These are phyloP conservation scores for Oryza rufipogon DNA, from an alignment of 176 grass and related monocot genomes.

Conservation along the genomic window DNA sequence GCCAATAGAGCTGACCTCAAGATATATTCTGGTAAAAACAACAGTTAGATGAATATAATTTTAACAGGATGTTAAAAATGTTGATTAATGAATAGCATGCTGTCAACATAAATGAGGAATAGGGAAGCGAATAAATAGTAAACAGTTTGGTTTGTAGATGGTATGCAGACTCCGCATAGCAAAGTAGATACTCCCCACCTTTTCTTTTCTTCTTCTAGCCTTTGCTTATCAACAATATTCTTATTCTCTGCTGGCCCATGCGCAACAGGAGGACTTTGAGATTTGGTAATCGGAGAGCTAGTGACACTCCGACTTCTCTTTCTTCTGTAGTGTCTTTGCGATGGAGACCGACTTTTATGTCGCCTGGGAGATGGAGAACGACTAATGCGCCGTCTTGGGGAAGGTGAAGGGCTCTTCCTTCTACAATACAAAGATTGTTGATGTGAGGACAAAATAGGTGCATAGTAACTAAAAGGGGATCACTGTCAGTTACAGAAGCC, in stretches of 20 bases:
- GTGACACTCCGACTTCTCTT: conserved; percentile 70
- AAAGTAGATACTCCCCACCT: conserved; percentile 75
- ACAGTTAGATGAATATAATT: conserved; percentile 45
- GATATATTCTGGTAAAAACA: conserved; percentile 33
- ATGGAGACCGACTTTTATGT: conserved; percentile 58
- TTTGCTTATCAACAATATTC: conserved; percentile 75
- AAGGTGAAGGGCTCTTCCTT: conserved; percentile 85
- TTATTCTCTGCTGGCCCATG: conserved; percentile 54
- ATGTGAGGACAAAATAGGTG: conserved; percentile 33
- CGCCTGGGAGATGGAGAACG: conserved; percentile 59
- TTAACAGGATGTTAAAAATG: conserved; percentile 19
- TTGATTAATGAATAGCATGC: conserved; percentile 17
- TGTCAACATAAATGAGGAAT: conserved; percentile 5
- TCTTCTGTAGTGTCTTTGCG: conserved; percentile 63
- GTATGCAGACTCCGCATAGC: conserved; percentile 23
- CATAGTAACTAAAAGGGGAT: conserved; percentile 34
- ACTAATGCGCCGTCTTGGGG: conserved; percentile 61
- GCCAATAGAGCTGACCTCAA: conserved; percentile 45
- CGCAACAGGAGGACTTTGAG: conserved; percentile 46
- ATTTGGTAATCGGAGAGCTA: conserved; percentile 49
- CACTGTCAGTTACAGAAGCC: conserved; percentile 34
- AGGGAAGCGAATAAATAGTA: conserved; percentile 2
- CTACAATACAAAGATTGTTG: conserved; percentile 49
- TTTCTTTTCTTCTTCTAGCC: conserved; percentile 97
- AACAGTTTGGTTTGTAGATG: conserved; percentile 26